Base-by-base conservation (phyloP, 805 yeast genomes). In the Jamesozyma rosinii region DNA sequence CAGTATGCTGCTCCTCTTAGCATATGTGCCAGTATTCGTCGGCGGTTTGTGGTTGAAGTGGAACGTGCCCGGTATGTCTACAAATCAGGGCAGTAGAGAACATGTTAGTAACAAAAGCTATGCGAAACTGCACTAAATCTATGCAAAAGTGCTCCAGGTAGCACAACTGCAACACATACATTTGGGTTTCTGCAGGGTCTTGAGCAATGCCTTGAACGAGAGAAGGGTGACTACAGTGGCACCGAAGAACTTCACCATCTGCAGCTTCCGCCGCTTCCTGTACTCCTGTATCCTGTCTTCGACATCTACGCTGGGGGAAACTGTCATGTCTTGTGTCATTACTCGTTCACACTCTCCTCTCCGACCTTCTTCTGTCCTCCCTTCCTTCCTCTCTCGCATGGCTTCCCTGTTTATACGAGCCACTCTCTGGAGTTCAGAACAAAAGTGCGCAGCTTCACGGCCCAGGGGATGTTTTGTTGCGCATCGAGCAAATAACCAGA, bases 121-220 rank as follows among this genome's bases (percentile, higher is more conserved):
- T n/a, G n/a, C n/a, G n/a, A n/a, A n/a, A n/a, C n/a, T n/a, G n/a
- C n/a, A n/a, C n/a, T n/a, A n/a, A n/a, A n/a, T n/a, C n/a, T n/a
- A n/a, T n/a, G n/a, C n/a, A n/a, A n/a, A n/a, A n/a, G n/a, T n/a
- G n/a, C n/a, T n/a, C n/a, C n/a, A n/a, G n/a, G n/a, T n/a, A n/a
- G n/a, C n/a, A n/a, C n/a, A n/a, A 8, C 13, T 15, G 17, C 9
- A 38, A 20, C 3, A 44, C 65, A 53, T 65, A 60, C 74, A 86
- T 59, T 81, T 79, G 51, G 95, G 72, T 21, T 81, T 67, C 36
- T 79, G 68, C 3, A 90, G 79, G 13, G 90, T 81, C 54, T 83
- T 73, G 61, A 81, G 78, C 15, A 94, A 88, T 35, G 82, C 60
- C 50, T 90, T 70, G 15, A 92, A 79, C 5, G 88, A 79, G 42